phyloP scores from a whole-genome alignment of 805 yeast genomes.

The Suhomyces sp. region DNA sequence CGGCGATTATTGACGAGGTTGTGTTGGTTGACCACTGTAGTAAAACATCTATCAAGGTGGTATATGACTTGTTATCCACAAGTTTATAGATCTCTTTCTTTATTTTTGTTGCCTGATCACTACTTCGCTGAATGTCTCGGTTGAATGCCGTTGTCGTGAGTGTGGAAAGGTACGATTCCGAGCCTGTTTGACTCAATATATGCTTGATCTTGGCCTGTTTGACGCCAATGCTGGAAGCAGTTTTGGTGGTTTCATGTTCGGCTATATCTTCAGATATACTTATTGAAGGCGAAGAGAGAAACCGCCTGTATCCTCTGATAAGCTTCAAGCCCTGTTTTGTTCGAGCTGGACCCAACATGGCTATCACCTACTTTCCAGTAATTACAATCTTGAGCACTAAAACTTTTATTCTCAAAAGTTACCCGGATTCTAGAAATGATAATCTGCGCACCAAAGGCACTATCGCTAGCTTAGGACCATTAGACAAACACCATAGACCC shows the following conservation, averaged over 20 bases:
- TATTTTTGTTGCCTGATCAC: constrained; percentile 3
- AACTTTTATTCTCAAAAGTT: neutral
- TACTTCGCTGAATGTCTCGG: neutral
- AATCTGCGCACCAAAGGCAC: neutral
- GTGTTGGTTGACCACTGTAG: constrained; percentile 10
- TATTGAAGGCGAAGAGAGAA: constrained; percentile 10
- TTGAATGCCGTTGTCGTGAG: neutral
- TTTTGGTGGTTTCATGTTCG: neutral
- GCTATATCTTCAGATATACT: constrained; percentile 11
- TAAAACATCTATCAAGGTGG: constrained; percentile 15
- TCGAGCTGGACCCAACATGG: constrained; percentile 1
- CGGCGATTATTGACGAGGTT: neutral
- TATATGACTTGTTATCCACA: constrained; percentile 12
- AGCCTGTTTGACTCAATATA: neutral
- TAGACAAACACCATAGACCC: too few species aligned
- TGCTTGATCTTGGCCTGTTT: constrained; percentile 6
- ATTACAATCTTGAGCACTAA: neutral
- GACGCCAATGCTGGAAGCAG: neutral
- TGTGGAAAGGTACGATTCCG: constrained; percentile 1
- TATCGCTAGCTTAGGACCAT: too few species aligned
- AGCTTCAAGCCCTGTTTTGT: neutral
- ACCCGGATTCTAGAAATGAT: neutral
- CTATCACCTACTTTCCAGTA: neutral
- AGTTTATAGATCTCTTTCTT: constrained; percentile 14
- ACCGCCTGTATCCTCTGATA: constrained; percentile 7